phyloP scores from a whole-genome alignment of 148 eudicot genomes.

The Persicaria tinctoria region DNA sequence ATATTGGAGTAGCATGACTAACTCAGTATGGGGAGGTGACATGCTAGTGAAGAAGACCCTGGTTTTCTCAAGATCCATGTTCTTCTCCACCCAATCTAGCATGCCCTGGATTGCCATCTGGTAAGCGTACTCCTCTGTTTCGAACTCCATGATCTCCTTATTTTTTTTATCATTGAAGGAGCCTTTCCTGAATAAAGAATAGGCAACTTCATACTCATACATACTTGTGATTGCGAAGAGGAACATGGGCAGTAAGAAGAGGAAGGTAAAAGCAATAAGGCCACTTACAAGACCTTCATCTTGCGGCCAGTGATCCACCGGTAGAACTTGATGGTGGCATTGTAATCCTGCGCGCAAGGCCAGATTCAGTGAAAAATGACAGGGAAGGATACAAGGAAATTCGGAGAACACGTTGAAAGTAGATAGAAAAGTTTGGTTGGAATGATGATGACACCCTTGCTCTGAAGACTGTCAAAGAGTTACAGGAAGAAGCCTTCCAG shows the following conservation, averaged over 20 bases:
- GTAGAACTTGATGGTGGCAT: slow-evolving; percentile 86
- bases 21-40: slow-evolving; percentile 76
- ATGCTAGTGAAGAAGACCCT: slow-evolving; percentile 13
- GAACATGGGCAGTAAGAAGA: too few relatives aligned
- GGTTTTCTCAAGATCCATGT: slow-evolving; percentile 10
- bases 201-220: background rate
- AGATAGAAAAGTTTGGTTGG: background rate
- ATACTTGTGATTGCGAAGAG: background rate
- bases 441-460: slow-evolving; percentile 43
- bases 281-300: slow-evolving; percentile 67
- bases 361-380: background rate
- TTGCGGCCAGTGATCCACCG: slow-evolving; percentile 96
- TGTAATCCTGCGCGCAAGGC: slow-evolving; percentile 50
- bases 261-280: background rate
- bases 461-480: slow-evolving; percentile 62
- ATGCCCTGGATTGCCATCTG: slow-evolving; percentile 12
- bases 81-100: slow-evolving; percentile 9
- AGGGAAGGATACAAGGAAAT: background rate
- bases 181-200: slow-evolving; percentile 10
- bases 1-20: slow-evolving; percentile 16
- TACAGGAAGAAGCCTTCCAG: slow-evolving; percentile 38
- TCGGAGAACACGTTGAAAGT: background rate
- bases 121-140: slow-evolving; percentile 13
- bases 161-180: slow-evolving; percentile 1
- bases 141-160: slow-evolving; percentile 5